Percentiles rank a stretch among this genome's conserved stretches.
Conservation (phyloP, 306 rosid genomes). For the Pyrus communis region DNA sequence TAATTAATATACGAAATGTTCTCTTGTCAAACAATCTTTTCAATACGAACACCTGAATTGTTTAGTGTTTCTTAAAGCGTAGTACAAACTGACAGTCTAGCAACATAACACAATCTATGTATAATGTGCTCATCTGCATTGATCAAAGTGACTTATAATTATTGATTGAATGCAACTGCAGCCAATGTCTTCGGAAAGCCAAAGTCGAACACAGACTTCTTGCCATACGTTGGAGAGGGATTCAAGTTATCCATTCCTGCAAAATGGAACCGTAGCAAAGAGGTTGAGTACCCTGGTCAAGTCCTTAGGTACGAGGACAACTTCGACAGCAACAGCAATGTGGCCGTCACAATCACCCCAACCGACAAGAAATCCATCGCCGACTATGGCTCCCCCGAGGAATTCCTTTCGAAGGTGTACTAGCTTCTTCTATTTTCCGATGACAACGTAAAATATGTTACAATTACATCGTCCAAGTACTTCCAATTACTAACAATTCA, state of each 20-base stretch:
- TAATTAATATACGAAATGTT: background rate
- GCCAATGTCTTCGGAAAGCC: slow-evolving; percentile 99
- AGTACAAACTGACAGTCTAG: too few relatives aligned
- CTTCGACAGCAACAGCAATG: slow-evolving; percentile 61
- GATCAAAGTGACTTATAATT: background rate
- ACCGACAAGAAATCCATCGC: slow-evolving; percentile 80
- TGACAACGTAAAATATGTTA: background rate
- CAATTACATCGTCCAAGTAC: background rate
- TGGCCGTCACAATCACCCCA: slow-evolving; percentile 58
- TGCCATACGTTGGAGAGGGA: slow-evolving; percentile 69
- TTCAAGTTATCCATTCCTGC: slow-evolving; percentile 77
- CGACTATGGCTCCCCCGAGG: slow-evolving; percentile 77
- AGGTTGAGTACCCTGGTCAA: slow-evolving; percentile 71
- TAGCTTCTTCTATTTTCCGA: background rate
- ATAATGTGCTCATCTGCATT: background rate
- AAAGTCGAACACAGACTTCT: slow-evolving; percentile 71
- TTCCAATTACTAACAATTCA: slow-evolving; percentile 10
- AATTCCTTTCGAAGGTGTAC: slow-evolving; percentile 62
- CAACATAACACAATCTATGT: background rate
- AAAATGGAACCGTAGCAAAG: slow-evolving; percentile 97
- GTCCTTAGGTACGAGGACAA: slow-evolving; percentile 90
- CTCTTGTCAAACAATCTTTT: too few relatives aligned
- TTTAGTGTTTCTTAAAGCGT: background rate
- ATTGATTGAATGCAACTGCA: slow-evolving; percentile 31
- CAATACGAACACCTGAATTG: background rate